Percentiles rank a stretch among this genome's conserved stretches.
These are phyloP conservation scores for Trichoderma harzianum DNA, from an alignment of 2,329 filamentous ascomycete genomes.

Conservation along the genomic window DNA sequence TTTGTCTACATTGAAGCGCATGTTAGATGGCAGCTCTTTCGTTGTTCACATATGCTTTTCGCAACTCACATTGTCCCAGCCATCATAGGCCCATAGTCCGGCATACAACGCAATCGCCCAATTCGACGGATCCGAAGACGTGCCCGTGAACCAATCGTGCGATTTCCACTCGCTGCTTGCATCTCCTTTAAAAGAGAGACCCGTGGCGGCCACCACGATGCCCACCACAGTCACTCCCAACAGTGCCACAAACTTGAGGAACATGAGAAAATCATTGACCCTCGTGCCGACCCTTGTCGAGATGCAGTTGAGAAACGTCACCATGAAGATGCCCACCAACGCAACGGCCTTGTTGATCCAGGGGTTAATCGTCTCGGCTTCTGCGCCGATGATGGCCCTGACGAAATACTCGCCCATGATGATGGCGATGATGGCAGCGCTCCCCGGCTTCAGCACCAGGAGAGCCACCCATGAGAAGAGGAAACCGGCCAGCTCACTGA, in stretches of 20 bases:
- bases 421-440: conserved; percentile 90
- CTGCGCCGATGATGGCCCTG: conserved; percentile 79
- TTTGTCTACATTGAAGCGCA: conserved; percentile 66
- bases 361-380: conserved; percentile 72
- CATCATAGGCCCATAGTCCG: conserved; percentile 96
- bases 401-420: conserved; percentile 99
- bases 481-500: conserved; percentile 89
- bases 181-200: conserved; percentile 70
- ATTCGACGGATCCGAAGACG: conserved; percentile 71
- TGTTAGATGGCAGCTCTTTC: neutral
- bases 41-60: neutral
- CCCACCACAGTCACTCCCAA: conserved; percentile 83
- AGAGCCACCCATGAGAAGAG: conserved; percentile 96
- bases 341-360: conserved; percentile 93
- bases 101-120: conserved; percentile 96
- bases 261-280: conserved; percentile 91
- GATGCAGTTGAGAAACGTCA: conserved; percentile 85
- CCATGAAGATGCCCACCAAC: conserved; percentile 66
- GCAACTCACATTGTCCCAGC: conserved; percentile 88
- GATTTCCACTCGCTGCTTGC: conserved; percentile 84
- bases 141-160: conserved; percentile 83
- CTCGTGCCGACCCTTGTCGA: conserved; percentile 85
- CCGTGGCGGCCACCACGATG: conserved; percentile 83
- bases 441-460: conserved; percentile 88
- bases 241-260: conserved; percentile 90